phyloP scores from a whole-genome alignment of 106 monocot genomes.

The Dioscorea alata region DNA sequence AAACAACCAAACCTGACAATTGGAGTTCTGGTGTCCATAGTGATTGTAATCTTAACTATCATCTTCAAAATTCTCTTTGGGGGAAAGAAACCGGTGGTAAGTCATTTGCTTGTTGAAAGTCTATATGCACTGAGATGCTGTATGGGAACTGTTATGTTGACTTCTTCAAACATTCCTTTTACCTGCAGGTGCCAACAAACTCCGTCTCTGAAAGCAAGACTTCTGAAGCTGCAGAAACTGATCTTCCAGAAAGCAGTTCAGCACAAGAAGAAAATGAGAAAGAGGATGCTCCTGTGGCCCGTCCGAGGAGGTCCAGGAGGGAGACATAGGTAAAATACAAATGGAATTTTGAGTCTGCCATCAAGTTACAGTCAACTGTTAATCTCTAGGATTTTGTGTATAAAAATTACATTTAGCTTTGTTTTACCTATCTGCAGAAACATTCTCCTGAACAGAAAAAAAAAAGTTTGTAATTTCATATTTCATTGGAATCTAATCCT shows the following conservation, averaged over 20 bases:
- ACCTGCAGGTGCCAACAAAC: slow-evolving; percentile 8
- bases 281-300: slow-evolving; percentile 35
- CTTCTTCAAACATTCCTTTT: not conserved
- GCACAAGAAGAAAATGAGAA: slow-evolving; percentile 37
- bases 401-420: too few species aligned
- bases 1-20: slow-evolving; percentile 72
- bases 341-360: too few species aligned
- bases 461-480: too few species aligned
- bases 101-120: not conserved
- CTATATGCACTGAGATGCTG: too few species aligned
- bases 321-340: slow-evolving; percentile 21
- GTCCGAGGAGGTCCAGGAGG: slow-evolving; percentile 57
- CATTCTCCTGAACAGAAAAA: too few species aligned
- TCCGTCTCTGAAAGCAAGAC: slow-evolving; percentile 4
- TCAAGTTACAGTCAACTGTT: too few species aligned
- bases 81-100: slow-evolving; percentile 57
- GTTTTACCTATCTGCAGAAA: too few species aligned
- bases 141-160: not conserved
- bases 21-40: slow-evolving; percentile 59
- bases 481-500: too few species aligned
- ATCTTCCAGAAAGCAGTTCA: slow-evolving; percentile 20
- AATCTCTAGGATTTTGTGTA: too few species aligned
- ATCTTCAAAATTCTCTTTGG: slow-evolving; percentile 56
- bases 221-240: slow-evolving; percentile 12
- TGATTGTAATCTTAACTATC: slow-evolving; percentile 37